Evolutionary conservation across 805 yeast genomes (phyloP).

Genomic region (Candida andamanensis): DNA sequence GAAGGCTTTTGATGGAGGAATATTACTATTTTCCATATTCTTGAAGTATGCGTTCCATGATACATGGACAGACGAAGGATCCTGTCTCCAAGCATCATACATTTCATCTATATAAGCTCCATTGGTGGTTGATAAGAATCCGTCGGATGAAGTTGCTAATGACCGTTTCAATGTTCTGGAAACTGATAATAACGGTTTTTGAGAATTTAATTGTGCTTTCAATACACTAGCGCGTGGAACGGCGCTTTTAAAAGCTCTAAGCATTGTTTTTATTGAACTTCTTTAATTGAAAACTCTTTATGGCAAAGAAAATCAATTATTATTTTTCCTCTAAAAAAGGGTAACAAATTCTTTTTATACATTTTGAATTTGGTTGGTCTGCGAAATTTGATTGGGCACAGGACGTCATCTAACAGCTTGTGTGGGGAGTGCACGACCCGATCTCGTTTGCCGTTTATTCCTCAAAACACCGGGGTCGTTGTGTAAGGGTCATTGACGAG

Average conservation of each 20-base stretch:
- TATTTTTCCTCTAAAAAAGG: no score
- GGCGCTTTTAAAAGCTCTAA: slow-evolving; percentile 38
- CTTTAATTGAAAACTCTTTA: no score
- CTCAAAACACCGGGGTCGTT: no score
- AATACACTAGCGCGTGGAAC: slow-evolving; percentile 30
- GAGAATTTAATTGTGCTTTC: slow-evolving; percentile 17
- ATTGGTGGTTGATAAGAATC: slow-evolving; percentile 76
- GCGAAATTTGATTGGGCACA: no score
- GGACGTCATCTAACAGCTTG: no score
- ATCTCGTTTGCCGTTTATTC: no score
- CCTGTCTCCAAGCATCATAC: slow-evolving; percentile 91
- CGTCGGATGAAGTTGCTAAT: slow-evolving; percentile 39
- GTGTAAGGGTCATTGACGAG: no score
- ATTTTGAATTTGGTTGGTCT: no score
- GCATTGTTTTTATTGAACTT: slow-evolving; percentile 29
- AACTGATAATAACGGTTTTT: slow-evolving; percentile 1
- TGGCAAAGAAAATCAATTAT: no score
- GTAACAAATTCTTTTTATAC: no score
- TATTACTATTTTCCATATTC: slow-evolving; percentile 69
- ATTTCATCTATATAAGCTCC: slow-evolving; percentile 95
- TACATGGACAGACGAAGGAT: slow-evolving; percentile 86
- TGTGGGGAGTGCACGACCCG: no score
- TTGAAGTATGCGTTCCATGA: slow-evolving; percentile 98
- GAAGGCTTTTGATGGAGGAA: slow-evolving; percentile 73
- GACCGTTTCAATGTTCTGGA: slow-evolving; percentile 13